Base-by-base conservation (phyloP, 1,139 yeast genomes). In the Scheffersomyces segobiensis region DNA sequence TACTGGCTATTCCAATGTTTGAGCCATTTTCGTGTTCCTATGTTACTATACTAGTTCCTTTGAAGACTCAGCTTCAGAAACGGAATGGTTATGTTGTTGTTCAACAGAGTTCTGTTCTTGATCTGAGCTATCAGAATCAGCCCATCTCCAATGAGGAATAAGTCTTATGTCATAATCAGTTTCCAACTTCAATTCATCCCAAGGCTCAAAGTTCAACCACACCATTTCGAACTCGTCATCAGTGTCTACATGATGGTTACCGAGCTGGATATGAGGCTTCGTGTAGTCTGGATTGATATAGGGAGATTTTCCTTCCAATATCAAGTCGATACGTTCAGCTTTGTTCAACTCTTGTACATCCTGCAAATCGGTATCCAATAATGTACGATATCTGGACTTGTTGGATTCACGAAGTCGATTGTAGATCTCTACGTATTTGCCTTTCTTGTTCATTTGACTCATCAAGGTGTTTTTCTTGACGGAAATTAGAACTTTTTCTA, bases 181-280 rank as follows among this genome's bases (percentile, higher is more conserved):
- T 55, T 83, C 87, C 39, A 71, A 61, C 57, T 76, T 78, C 59
- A 84, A 69, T 59, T 79, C 82, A 20, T 75, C 80, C 87, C 87
- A 84, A 0, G 87, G 87, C 58, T 83, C 84, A 59, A 80, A 79
- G 59, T 75, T 77, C 47, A 71, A 63, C 84, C 84, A 80, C n/a
- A 77, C 80, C 70, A 71, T 67, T 42, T 80, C 82, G 55, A 80
- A 77, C 19, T 79, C 82, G 24, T 76, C 81, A 56, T 79, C 83
- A 14, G 74, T 62, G 5, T 77, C 78, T 55, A 80, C 65, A 22
- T 63, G 60, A 61, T 78, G 77, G 56, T 69, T 71, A 8, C 83
- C 83, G 53, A 80, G 65, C 53, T 72, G 76, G 54, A 80, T 75
- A 52, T 71, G 74, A 2, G 82, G 80, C 61, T 80, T 80, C 50